phyloP scores from a whole-genome alignment of 345 rosid genomes.

The Heritiera fomes region DNA sequence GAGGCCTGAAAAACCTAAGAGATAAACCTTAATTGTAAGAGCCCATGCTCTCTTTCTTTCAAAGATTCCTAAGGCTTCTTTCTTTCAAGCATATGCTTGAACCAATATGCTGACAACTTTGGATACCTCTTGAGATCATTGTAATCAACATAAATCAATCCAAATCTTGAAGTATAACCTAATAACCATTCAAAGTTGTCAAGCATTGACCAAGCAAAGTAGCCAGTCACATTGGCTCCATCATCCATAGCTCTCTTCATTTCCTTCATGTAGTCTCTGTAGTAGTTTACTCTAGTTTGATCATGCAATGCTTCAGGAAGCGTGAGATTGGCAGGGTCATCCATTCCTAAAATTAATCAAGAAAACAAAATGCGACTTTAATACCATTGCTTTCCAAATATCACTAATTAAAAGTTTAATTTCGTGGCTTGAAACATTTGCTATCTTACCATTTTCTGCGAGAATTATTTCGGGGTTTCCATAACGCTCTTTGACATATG shows the following conservation, averaged over 20 bases:
- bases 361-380: background rate
- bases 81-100: constrained; percentile 50
- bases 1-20: too few relatives aligned
- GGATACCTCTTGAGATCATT: constrained; percentile 65
- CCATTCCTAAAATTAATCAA: background rate
- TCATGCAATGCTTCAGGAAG: constrained; percentile 40
- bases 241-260: constrained; percentile 48
- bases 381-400: too few relatives aligned
- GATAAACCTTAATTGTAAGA: background rate
- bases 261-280: constrained; percentile 40
- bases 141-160: constrained; percentile 47
- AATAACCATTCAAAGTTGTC: constrained; percentile 66
- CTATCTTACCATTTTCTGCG: constrained; percentile 35
- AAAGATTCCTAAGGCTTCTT: constrained; percentile 12
- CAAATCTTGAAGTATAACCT: constrained; percentile 59
- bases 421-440: background rate
- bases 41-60: too few relatives aligned
- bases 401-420: too few relatives aligned
- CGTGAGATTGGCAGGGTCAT: constrained; percentile 28
- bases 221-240: constrained; percentile 58
- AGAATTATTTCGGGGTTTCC: constrained; percentile 36
- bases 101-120: constrained; percentile 89
- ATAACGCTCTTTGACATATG: constrained; percentile 31
- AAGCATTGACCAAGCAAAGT: constrained; percentile 64
- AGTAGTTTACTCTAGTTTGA: constrained; percentile 41